phyloP scores from a whole-genome alignment of 2,329 filamentous ascomycete genomes.

The Talaromyces sp. region DNA sequence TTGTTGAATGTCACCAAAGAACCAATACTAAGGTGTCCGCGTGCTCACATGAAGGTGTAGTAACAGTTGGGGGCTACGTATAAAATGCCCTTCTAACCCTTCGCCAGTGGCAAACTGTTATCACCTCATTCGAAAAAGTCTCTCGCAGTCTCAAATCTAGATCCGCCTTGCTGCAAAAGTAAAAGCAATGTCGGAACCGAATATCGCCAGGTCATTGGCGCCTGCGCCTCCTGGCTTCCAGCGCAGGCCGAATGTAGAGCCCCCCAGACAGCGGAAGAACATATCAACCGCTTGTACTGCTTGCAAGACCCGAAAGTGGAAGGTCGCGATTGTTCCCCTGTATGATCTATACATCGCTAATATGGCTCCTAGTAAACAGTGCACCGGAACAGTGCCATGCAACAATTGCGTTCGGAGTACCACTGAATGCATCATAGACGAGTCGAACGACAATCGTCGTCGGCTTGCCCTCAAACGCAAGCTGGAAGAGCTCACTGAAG shows the following conservation, averaged over 20 bases:
- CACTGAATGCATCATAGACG: slow-evolving; percentile 24
- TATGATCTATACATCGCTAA: background rate
- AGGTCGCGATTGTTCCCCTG: slow-evolving; percentile 1
- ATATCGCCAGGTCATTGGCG: slow-evolving; percentile 13
- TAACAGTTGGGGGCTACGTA: background rate
- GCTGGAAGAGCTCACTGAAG: slow-evolving; percentile 24
- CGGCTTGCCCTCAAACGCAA: slow-evolving; percentile 25
- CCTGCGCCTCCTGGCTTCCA: slow-evolving; percentile 17
- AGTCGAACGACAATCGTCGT: slow-evolving; percentile 24
- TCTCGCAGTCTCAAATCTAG: background rate
- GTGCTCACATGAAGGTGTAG: background rate
- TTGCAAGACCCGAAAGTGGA: slow-evolving; percentile 16
- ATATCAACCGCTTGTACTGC: slow-evolving; percentile 16
- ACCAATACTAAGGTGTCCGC: background rate
- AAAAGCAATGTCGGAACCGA: slow-evolving; percentile 12
- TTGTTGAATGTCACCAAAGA: background rate
- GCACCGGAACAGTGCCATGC: slow-evolving; percentile 24
- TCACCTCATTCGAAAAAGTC: background rate
- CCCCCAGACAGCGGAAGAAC: slow-evolving; percentile 12
- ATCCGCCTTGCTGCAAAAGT: background rate
- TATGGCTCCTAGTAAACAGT: slow-evolving; percentile 33
- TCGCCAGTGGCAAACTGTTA: background rate
- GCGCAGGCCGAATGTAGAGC: slow-evolving; percentile 11
- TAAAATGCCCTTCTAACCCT: background rate
- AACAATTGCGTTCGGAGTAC: slow-evolving; percentile 22